Conservation (phyloP, 2,329 filamentous ascomycete species). For the Talaromyces verruculosus region DNA sequence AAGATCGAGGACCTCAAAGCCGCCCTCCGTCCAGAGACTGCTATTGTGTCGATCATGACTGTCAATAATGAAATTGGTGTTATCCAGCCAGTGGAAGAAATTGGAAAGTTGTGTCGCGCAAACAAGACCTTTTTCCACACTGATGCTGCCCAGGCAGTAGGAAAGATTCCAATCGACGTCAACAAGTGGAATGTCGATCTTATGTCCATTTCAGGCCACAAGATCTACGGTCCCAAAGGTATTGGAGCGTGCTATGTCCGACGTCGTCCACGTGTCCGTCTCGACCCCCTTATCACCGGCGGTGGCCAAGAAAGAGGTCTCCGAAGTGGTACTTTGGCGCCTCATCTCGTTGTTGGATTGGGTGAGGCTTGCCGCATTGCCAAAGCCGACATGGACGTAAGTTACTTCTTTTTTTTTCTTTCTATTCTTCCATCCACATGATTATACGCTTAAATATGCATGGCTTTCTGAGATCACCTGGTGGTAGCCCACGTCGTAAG, state of each 20-base stretch:
- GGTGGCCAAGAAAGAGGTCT: constrained; percentile 95
- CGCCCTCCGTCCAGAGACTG: constrained; percentile 87
- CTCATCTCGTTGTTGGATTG: constrained; percentile 84
- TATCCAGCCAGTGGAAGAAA: constrained; percentile 93
- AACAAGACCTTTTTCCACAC: constrained; percentile 99
- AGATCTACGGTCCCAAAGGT: constrained; percentile 97
- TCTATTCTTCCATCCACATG: constrained; percentile 47
- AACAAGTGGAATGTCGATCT: constrained; percentile 97
- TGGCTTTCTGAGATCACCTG: constrained; percentile 81
- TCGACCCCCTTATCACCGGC: constrained; percentile 94
- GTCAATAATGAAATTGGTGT: constrained; percentile 99
- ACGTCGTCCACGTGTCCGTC: constrained; percentile 83
- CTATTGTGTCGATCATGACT: constrained; percentile 93
- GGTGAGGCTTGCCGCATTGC: constrained; percentile 94
- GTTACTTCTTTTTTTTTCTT: constrained; percentile 35
- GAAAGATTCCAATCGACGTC: constrained; percentile 94
- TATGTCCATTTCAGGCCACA: constrained; percentile 98
- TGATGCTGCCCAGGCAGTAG: constrained; percentile 94
- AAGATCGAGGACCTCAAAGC: constrained; percentile 80
- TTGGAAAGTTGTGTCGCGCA: constrained; percentile 83
- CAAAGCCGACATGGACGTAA: constrained; percentile 84
- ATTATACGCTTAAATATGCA: constrained; percentile 86
- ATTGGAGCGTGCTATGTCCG: constrained; percentile 96
- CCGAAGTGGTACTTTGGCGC: constrained; percentile 89
- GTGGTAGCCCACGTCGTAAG: constrained; percentile 42